Evolutionary conservation across 495 filamentous ascomycete genomes (phyloP).

Genomic region (Trichoderma reesei): DNA sequence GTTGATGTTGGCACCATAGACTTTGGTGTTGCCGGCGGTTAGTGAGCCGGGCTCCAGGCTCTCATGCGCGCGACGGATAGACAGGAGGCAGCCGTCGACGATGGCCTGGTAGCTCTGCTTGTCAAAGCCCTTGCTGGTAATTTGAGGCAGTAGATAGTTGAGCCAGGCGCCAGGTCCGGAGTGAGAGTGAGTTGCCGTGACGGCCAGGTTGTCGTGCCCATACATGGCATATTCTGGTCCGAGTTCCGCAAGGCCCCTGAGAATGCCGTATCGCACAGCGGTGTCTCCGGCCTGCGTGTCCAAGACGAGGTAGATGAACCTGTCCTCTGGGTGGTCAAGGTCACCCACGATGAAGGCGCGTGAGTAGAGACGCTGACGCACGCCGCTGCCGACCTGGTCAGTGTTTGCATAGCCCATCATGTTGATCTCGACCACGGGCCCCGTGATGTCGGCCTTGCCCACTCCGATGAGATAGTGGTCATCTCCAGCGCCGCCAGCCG

Average conservation of each 20-base stretch:
- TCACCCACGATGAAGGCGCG: slow-evolving; percentile 84
- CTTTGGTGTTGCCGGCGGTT: slow-evolving; percentile 60
- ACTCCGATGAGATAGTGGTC: slow-evolving; percentile 73
- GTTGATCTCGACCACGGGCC: slow-evolving; percentile 86
- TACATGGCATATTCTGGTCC: slow-evolving; percentile 66
- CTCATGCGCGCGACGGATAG: slow-evolving; percentile 74
- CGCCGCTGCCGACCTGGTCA: slow-evolving; percentile 75
- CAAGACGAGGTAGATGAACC: slow-evolving; percentile 81
- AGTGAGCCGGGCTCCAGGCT: slow-evolving; percentile 62
- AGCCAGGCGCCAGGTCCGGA: slow-evolving; percentile 89
- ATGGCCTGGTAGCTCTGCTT: slow-evolving; percentile 83
- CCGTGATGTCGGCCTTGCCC: slow-evolving; percentile 92
- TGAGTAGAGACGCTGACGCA: slow-evolving; percentile 84
- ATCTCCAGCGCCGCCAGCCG: background rate
- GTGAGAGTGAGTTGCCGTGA: slow-evolving; percentile 91
- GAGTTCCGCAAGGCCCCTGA: slow-evolving; percentile 56
- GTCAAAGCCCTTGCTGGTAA: slow-evolving; percentile 84
- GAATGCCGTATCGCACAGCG: slow-evolving; percentile 74
- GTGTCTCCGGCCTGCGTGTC: slow-evolving; percentile 90
- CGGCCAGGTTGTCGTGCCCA: slow-evolving; percentile 72
- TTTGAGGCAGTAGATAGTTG: slow-evolving; percentile 91
- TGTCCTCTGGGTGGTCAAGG: slow-evolving; percentile 50
- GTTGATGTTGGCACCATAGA: slow-evolving; percentile 80
- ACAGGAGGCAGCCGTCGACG: slow-evolving; percentile 74
- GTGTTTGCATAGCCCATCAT: slow-evolving; percentile 89